Evolutionary conservation across 768 basidiomycete species (phyloP), one percentile per base, ranked within the genome.

Genomic region (Lepiota venenata): DNA sequence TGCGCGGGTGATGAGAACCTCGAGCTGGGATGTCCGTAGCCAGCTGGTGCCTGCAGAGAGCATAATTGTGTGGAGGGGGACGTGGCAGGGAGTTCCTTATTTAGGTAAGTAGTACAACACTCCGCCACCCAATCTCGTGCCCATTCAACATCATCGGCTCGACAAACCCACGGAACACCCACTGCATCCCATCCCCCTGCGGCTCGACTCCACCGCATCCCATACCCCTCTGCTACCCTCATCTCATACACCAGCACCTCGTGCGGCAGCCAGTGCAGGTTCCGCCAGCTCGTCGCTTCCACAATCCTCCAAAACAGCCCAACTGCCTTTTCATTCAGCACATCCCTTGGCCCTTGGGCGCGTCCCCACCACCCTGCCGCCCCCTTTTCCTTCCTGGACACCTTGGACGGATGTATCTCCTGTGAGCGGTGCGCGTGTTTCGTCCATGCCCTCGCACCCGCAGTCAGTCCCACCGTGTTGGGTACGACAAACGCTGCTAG

Each of bases 1-100:
- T 10, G 92, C 91, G 42, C 90, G 83, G 50, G 88, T 81, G 58
- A 91, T 77, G 56, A 92, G 79, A 25, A 85, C 70, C 61, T 92
- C 86, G 35, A 91, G 75, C 12, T 80, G 80, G 16, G 87, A 87
- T 1, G 78, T 70, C 54, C 73, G 78, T 63, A 74, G 68, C 81
- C 82, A 84, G 48, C 70, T 74, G 14, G 76, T 56, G n/a, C 65
- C 69, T 36, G 81, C 72, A 39, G 78, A 71, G 56, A 52, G 42
- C 51, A 52, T 52, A n/a, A n/a, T n/a, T n/a, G n/a, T 21, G 29
- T 50, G 27, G 14, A 41, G 36, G 38, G 46, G 14, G 7, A 45
- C 44, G 44, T 54, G 52, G 52, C 52, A 54, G 36, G 16, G n/a
- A 25, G 40, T 40, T 18, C 52, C 38, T 54, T 54, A 46, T 54